A percentile compares a stretch with the other conserved stretches of the same genome.
phyloP scores from a whole-genome alignment of 2,329 filamentous ascomycete species.

The Exophiala aquamarina region DNA sequence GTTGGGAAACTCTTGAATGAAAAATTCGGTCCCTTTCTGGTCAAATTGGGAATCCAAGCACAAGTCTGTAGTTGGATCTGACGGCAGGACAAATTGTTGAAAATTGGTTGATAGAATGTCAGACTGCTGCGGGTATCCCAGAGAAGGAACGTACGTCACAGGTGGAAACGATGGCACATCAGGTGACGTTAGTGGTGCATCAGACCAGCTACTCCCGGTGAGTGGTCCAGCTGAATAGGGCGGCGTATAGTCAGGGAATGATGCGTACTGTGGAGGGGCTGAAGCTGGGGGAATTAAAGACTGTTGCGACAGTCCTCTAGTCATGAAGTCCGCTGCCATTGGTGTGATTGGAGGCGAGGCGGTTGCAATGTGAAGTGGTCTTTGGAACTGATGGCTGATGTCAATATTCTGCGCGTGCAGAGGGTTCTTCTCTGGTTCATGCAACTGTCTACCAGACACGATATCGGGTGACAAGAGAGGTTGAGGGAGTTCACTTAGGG shows the following conservation, averaged over 20 bases:
- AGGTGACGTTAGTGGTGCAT: constrained; percentile 42
- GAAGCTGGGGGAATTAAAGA: constrained; percentile 41
- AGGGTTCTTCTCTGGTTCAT: constrained; percentile 28
- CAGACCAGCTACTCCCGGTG: constrained; percentile 43
- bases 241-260: constrained; percentile 42
- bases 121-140: constrained; percentile 31
- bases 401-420: constrained; percentile 16
- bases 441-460: constrained; percentile 8
- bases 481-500: constrained; percentile 15
- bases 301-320: constrained; percentile 25
- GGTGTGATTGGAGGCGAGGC: constrained; percentile 47
- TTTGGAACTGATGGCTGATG: constrained; percentile 12
- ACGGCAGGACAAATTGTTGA: constrained; percentile 28
- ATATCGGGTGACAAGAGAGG: constrained; percentile 19
- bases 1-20: constrained; percentile 46
- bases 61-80: constrained; percentile 23
- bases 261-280: constrained; percentile 43
- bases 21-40: constrained; percentile 40
- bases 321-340: constrained; percentile 37
- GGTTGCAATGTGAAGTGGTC: constrained; percentile 25
- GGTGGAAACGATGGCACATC: constrained; percentile 38
- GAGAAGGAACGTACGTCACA: constrained; percentile 38
- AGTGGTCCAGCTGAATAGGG: constrained; percentile 38
- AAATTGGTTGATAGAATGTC: constrained; percentile 35
- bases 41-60: constrained; percentile 26